phyloP scores from a whole-genome alignment of 73 alveolate species.

The Blepharisma japonicum region DNA sequence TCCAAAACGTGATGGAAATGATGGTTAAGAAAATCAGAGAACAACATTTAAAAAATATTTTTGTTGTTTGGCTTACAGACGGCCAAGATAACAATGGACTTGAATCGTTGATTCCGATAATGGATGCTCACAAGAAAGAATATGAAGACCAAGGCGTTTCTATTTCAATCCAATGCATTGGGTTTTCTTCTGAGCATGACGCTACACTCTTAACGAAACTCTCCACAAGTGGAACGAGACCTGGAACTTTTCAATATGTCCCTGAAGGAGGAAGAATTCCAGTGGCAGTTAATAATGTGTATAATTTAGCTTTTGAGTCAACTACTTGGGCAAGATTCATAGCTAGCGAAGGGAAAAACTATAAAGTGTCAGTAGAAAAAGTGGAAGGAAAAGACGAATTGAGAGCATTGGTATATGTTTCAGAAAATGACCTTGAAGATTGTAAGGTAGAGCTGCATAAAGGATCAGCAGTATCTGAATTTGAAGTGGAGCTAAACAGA shows the following conservation, averaged over 20 bases:
- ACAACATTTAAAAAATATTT: neutral
- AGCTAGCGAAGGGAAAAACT: neutral
- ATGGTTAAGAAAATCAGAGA: conserved; percentile 1
- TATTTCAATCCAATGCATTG: conserved; percentile 13
- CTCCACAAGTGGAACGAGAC: conserved; percentile 24
- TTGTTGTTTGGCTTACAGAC: conserved; percentile 26
- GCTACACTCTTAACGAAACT: conserved; percentile 1
- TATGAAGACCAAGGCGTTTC: conserved; percentile 6
- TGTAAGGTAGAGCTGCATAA: neutral
- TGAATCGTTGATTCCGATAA: neutral
- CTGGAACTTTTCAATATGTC: conserved; percentile 26
- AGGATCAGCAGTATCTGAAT: neutral
- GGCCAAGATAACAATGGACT: conserved; percentile 21
- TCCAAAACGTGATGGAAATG: conserved; percentile 1
- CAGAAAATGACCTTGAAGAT: conserved; percentile 8
- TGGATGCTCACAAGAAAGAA: neutral
- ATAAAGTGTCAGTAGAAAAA: neutral
- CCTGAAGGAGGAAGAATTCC: conserved; percentile 28
- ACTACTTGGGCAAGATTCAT: neutral
- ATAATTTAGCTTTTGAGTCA: neutral
- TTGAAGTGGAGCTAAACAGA: neutral
- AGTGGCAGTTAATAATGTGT: conserved; percentile 18
- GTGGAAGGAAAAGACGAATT: neutral
- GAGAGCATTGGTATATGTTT: neutral
- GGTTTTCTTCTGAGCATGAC: conserved; percentile 20